Evolutionary conservation across 1,284 basidiomycete species (phyloP), one percentile per base, ranked within the genome.

Genomic region (Heimioporus retisporus): DNA sequence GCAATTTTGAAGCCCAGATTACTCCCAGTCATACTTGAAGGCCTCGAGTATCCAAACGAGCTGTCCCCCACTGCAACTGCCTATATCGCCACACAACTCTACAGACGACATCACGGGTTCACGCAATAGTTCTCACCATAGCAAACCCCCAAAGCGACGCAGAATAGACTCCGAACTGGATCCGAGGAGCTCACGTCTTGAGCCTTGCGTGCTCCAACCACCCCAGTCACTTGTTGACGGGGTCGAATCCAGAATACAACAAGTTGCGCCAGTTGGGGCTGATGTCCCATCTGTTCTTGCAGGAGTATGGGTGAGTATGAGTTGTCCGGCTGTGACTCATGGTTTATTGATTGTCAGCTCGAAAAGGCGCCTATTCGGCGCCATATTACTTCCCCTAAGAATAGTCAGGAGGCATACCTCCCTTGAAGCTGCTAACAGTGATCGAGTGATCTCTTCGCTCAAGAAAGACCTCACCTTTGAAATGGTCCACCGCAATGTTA

Each of bases 401-500:
- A 15, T 35, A 55, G 31, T 35, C 28, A 18, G 16, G 54, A 58
- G 43, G 56, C 56, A 19, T 58, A 58, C 43, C 35, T 58, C 19
- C 56, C 56, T 58, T 43, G 56, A 58, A 23, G 56, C n/a, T 8
- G 42, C 56, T 25, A 8, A n/a, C 15, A 58, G 56, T 28, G 42
- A 58, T 31, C 40, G 43, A 44, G 11, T 23, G 42, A 58, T 58
- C 43, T 58, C 56, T 43, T 19, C 18, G 15, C 28, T 55, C 16
- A 16, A 19, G 31, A 55, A 55, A 31, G 28, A 55, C 31, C 53
- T 55, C 18, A 15, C 53, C 28, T 44, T 43, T 10, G 19, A 58
- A 43, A 58, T 58, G 40, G 35, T 58, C 14, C 56, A 58, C 35
- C 56, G 18, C 14, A 58, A 58, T 44, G 43, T 44, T 14, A 58